Conservation (phyloP, 1,139 yeast species). For the Suhomyces bolitotheri region DNA sequence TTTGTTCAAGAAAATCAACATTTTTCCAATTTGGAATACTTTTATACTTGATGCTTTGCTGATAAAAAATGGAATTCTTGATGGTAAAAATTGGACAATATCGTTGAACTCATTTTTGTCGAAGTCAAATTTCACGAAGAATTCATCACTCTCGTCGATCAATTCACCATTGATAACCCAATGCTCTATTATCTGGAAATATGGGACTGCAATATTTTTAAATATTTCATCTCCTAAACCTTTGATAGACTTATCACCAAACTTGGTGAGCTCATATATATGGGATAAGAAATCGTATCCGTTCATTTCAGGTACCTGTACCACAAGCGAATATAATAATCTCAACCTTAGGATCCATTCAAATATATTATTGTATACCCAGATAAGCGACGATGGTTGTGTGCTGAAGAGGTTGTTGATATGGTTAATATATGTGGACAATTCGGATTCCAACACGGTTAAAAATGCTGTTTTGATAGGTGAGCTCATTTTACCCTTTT, state of each 20-base stretch:
- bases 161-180: conserved; percentile 77
- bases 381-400: conserved; percentile 37
- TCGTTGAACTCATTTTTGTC: conserved; percentile 35
- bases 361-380: conserved; percentile 46
- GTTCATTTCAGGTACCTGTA: conserved; percentile 32
- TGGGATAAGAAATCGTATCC: conserved; percentile 62
- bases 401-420: conserved; percentile 52
- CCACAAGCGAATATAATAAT: conserved; percentile 47
- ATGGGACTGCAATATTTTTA: conserved; percentile 54
- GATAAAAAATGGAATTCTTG: conserved; percentile 59
- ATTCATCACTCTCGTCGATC: conserved; percentile 58
- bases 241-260: conserved; percentile 62
- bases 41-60: conserved; percentile 46
- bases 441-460: conserved; percentile 53
- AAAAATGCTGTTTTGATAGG: conserved; percentile 66
- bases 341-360: conserved; percentile 59
- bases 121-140: conserved; percentile 55
- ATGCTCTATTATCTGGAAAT: conserved; percentile 56
- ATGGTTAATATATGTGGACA: conserved; percentile 54
- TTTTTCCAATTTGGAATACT: conserved; percentile 76
- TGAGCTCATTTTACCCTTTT: conserved; percentile 35
- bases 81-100: conserved; percentile 34
- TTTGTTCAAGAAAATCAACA: conserved; percentile 64
- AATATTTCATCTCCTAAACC: conserved; percentile 49
- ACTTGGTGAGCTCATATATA: conserved; percentile 51